Conservation (phyloP, 208 protist species). For the Crithidia bombi region DNA sequence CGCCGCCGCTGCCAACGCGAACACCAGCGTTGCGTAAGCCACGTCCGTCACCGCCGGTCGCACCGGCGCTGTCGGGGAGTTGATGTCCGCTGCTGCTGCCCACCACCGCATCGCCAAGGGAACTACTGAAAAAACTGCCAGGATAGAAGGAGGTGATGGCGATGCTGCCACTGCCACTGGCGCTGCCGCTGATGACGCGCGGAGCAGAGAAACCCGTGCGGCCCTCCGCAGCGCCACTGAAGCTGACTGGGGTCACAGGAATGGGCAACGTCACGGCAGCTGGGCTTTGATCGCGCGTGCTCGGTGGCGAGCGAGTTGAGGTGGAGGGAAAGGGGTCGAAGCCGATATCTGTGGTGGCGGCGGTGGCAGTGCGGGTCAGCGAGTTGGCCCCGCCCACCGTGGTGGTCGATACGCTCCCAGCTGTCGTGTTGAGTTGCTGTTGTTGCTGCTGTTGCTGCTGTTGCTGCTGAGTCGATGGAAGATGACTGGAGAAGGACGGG, state of each 20-base stretch:
- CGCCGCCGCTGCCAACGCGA: not conserved
- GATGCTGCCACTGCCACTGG: constrained; percentile 11
- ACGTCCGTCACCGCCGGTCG: not conserved
- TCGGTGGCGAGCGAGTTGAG: constrained; percentile 9
- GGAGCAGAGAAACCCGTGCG: not conserved
- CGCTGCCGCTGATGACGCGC: not conserved
- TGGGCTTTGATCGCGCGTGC: constrained; percentile 13
- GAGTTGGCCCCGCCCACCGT: constrained; percentile 9
- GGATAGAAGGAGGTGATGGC: constrained; percentile 24
- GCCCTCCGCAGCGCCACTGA: not conserved
- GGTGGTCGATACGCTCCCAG: not conserved
- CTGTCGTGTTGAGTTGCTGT: not conserved
- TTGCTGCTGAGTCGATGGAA: constrained; percentile 5
- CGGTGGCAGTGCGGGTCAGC: constrained; percentile 10
- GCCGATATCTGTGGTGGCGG: constrained; percentile 7
- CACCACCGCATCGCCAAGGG: not conserved
- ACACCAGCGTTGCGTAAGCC: not conserved
- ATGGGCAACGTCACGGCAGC: constrained; percentile 15
- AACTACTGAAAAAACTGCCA: constrained; percentile 28
- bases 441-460: constrained; percentile 1
- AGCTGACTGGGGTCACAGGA: constrained; percentile 3
- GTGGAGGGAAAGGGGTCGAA: constrained; percentile 5
- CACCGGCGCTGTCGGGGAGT: not conserved
- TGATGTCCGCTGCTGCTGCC: constrained; percentile 11
- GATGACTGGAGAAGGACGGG: not conserved